These are phyloP conservation scores for Epichloe brachyelytri DNA, from an alignment of 2,329 filamentous ascomycete species.

Conservation along the genomic window DNA sequence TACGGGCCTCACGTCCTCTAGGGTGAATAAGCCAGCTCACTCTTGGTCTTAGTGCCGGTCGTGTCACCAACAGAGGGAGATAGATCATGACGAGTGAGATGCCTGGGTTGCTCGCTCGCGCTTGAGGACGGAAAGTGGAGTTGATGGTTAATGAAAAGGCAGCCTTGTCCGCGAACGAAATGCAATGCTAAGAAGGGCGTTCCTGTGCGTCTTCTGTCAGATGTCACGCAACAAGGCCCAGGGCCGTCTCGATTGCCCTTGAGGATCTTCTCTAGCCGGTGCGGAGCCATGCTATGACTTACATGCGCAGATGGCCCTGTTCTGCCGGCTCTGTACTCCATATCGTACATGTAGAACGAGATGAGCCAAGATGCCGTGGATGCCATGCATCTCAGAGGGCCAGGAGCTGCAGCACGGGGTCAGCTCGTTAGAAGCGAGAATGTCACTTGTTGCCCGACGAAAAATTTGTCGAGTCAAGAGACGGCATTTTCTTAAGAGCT, in stretches of 20 bases:
- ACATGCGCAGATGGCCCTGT: not conserved
- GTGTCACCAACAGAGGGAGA: not conserved
- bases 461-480: not conserved
- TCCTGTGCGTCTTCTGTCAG: not conserved
- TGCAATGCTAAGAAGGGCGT: not conserved
- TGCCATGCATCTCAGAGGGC: slow-evolving; percentile 5
- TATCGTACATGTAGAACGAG: not conserved
- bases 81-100: not conserved
- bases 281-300: not conserved
- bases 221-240: not conserved
- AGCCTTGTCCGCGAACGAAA: not conserved
- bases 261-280: not conserved
- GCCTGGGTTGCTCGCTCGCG: too few species aligned
- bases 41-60: not conserved
- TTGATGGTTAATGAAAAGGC: not conserved
- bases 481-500: not conserved
- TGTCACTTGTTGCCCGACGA: not conserved
- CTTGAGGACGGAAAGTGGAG: too few species aligned
- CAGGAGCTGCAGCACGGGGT: slow-evolving; percentile 4
- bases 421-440: slow-evolving; percentile 6
- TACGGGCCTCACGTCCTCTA: not conserved
- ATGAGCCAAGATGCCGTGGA: slow-evolving; percentile 4
- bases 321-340: not conserved
- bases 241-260: not conserved
- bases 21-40: not conserved